Percentiles rank a stretch among this genome's conserved stretches.
These are phyloP conservation scores for Zhuliangozyma blackwelliae DNA, from an alignment of 1,139 yeast species.

Conservation along the genomic window DNA sequence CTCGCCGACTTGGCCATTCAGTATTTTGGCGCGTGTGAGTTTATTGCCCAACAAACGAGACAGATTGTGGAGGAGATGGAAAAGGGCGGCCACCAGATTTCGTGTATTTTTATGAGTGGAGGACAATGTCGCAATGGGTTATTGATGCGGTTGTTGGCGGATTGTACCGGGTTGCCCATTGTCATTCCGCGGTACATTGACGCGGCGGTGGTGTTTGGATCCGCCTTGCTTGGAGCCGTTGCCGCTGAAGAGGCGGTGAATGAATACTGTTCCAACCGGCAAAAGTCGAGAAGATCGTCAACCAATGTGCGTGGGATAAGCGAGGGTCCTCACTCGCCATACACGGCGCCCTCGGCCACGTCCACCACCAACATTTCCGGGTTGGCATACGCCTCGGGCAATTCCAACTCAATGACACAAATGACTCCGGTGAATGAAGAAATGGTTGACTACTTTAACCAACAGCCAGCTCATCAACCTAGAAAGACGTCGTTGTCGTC, in stretches of 20 bases:
- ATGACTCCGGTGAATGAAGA: slow-evolving; percentile 49
- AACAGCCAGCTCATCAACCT: slow-evolving; percentile 20
- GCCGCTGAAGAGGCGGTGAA: slow-evolving; percentile 66
- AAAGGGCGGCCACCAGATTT: slow-evolving; percentile 69
- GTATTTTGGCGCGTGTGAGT: slow-evolving; percentile 92
- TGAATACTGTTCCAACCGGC: slow-evolving; percentile 30
- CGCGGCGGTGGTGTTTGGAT: slow-evolving; percentile 94
- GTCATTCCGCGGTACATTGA: slow-evolving; percentile 92
- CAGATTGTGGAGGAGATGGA: slow-evolving; percentile 88
- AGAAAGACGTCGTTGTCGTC: neutral
- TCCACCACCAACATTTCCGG: slow-evolving; percentile 58
- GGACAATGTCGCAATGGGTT: slow-evolving; percentile 94
- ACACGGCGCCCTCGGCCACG: slow-evolving; percentile 72
- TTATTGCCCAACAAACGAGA: slow-evolving; percentile 95
- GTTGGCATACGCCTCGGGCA: slow-evolving; percentile 39
- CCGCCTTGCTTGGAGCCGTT: slow-evolving; percentile 91
- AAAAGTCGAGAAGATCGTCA: slow-evolving; percentile 38
- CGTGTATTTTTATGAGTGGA: slow-evolving; percentile 84
- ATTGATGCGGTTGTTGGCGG: slow-evolving; percentile 84
- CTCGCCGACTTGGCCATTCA: slow-evolving; percentile 79
- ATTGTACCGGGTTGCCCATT: slow-evolving; percentile 89
- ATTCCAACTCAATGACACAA: slow-evolving; percentile 18
- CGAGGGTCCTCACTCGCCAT: slow-evolving; percentile 55
- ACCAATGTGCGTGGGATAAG: slow-evolving; percentile 25
- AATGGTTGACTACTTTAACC: slow-evolving; percentile 40